phyloP scores from a whole-genome alignment of 768 basidiomycete genomes.

The Agaricus blazei region DNA sequence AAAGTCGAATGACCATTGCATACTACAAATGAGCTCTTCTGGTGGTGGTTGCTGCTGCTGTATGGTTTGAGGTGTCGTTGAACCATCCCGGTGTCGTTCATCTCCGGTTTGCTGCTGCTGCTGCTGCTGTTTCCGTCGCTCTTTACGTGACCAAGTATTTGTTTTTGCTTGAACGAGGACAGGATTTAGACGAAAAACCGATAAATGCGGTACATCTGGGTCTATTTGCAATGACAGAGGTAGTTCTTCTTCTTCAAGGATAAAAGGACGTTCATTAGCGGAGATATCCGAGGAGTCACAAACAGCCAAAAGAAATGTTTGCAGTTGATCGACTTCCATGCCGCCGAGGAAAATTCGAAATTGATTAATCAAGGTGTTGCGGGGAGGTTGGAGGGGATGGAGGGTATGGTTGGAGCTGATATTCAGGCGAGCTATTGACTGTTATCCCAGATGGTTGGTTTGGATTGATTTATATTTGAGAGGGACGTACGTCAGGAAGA shows the following conservation, averaged over 20 bases:
- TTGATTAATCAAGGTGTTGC: conserved; percentile 49
- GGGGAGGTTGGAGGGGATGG: conserved; percentile 49
- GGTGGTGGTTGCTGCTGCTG: conserved; percentile 14
- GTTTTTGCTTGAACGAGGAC: conserved; percentile 17
- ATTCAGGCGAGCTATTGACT: conserved; percentile 24
- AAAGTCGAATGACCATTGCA: conserved; percentile 11
- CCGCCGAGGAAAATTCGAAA: conserved; percentile 15
- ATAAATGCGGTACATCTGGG: not conserved
- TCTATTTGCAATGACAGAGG: not conserved
- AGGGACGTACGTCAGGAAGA: conserved; percentile 69
- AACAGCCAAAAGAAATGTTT: not conserved
- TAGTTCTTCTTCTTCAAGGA: conserved; percentile 5
- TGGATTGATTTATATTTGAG: not conserved
- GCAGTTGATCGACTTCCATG: not conserved
- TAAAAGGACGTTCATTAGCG: conserved; percentile 1
- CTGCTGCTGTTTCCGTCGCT: conserved; percentile 42
- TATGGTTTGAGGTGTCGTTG: conserved; percentile 50
- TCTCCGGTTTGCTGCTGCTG: not conserved
- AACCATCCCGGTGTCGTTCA: conserved; percentile 22
- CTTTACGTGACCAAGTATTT: conserved; percentile 60
- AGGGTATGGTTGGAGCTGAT: conserved; percentile 34
- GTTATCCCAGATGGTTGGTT: not conserved
- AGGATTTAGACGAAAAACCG: conserved; percentile 4
- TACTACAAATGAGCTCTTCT: conserved; percentile 19
- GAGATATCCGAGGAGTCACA: not conserved